A percentile compares a stretch with the other conserved stretches of the same genome.
Conservation (phyloP, 768 basidiomycete genomes). For the Pleurotus pulmonarius region DNA sequence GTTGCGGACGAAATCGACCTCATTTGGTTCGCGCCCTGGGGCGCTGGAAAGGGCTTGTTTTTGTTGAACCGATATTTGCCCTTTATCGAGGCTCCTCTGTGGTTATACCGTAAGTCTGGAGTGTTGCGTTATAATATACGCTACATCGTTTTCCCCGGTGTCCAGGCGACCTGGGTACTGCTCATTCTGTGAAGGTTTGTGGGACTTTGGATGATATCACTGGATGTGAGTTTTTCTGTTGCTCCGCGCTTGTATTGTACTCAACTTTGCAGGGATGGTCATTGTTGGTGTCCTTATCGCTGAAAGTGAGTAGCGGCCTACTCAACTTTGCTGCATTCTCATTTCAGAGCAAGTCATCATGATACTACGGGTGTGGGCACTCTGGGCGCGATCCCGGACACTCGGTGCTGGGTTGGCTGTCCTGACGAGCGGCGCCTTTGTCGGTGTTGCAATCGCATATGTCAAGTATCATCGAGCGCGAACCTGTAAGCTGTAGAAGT, state of each 20-base stretch:
- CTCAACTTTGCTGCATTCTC: background rate
- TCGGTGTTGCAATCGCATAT: background rate
- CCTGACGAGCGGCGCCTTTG: background rate
- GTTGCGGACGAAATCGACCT: background rate
- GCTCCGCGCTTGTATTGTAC: too few relatives aligned
- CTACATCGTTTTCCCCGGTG: too few relatives aligned
- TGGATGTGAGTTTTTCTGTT: background rate
- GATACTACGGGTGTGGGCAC: conserved; percentile 3
- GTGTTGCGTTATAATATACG: background rate
- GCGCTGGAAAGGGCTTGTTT: background rate
- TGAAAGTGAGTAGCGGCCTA: background rate
- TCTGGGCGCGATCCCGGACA: background rate
- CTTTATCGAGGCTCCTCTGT: background rate
- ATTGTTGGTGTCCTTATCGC: background rate
- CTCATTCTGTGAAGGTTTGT: background rate
- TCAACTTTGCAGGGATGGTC: background rate
- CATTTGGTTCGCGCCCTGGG: background rate
- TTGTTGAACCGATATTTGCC: background rate
- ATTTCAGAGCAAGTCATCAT: background rate
- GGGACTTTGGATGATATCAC: background rate
- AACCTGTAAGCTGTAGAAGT: too few relatives aligned
- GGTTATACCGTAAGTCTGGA: background rate
- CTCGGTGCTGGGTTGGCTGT: background rate
- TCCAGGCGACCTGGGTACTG: background rate
- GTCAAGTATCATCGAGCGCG: background rate